Evolutionary conservation across 306 rosid species (phyloP), one percentile per base, ranked within the genome.

Genomic region (Lathyrus oleraceus): DNA sequence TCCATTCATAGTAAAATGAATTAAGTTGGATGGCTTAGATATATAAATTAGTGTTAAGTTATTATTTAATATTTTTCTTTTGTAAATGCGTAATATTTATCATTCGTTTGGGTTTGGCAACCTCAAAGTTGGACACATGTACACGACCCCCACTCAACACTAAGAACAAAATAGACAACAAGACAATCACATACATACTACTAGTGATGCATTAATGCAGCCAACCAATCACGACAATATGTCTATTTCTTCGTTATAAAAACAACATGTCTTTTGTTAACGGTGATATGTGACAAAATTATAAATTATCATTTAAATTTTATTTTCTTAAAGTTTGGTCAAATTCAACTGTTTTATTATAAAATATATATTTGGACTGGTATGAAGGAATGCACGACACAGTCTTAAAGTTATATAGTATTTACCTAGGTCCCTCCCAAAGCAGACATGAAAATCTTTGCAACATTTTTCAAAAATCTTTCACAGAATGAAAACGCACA

Each of bases 381-480:
- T 56, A 69, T 61, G 42, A 57, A 79, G 56, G 58, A 16, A 16
- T 63, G 76, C 63, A 53, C 64, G 32, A 43, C 66, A 66, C 56
- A 48, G 58, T 27, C 16, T 51, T 35, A 62, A 10, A 20, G 21
- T 35, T 71, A 71, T 71, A 43, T 76, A 66, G 67, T 76, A 67
- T 81, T 51, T 44, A 53, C 67, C 64, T 14, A 76, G 85, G 81
- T 76, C 72, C 60, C 81, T 72, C 20, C 32, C 44, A n/a, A 43
- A 76, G 76, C 70, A 81, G 81, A 76, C 85, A 81, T 39, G 48
- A 65, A 81, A 79, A 81, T 81, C 81, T 72, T 58, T 56, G 23
- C 49, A 8, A 71, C 64, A 43, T 67, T 44, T 71, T 38, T 43
- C 30, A 32, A 73, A 68, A 73, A 79, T 71, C 81, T 65, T 23